Base-by-base conservation (phyloP, 2,329 filamentous ascomycete species). In the Trichoderma guizhouense region DNA sequence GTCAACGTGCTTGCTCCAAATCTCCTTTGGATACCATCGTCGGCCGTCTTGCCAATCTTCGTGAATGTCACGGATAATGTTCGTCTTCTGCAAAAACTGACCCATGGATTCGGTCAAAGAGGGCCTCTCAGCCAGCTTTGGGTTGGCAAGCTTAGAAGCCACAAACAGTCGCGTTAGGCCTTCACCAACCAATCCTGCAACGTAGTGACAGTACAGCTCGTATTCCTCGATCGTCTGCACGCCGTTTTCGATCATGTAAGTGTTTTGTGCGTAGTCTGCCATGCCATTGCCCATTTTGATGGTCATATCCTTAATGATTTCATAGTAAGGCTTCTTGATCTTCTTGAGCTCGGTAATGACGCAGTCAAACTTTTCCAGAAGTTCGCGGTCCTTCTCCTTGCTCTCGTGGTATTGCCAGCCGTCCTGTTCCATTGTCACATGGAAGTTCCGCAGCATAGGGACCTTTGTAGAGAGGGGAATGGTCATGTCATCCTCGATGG, bases 401-500 rank as follows among this genome's bases (percentile, higher is more conserved):
- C 93, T 98, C 72, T 90, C 93, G 71, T 89, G 88, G 80, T 95
- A 99, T 7, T 89, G 97, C 96, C 96, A 99, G 68, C 94, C 95
- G 75, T 97, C 93, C 74, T 91, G 83, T 76, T 94, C 91, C 78
- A 98, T 87, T 75, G 91, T 87, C 70, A 92, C 84, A 79, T 97
- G 86, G 82, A 99, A 99, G 61, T 92, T 86, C 74, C 95, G 90
- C 73, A 99, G 86, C 71, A 98, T 83, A 2, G 94, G 94, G 79
- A 97, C 92, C 84, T 99, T 99, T 79, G 88, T 91, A 75, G 89
- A 87, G 51, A 95, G 84, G 3, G 92, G 86, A 73, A 99, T 91
- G 6, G 94, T 97, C 90, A 98, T 98, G 82, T 99, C 96, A 86
- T 99, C 96, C 83, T 99, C 96, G 73, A 99, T 93, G n/a, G 96